These are phyloP conservation scores for Bacidia rubella DNA, from an alignment of 495 filamentous ascomycete species.

Conservation along the genomic window DNA sequence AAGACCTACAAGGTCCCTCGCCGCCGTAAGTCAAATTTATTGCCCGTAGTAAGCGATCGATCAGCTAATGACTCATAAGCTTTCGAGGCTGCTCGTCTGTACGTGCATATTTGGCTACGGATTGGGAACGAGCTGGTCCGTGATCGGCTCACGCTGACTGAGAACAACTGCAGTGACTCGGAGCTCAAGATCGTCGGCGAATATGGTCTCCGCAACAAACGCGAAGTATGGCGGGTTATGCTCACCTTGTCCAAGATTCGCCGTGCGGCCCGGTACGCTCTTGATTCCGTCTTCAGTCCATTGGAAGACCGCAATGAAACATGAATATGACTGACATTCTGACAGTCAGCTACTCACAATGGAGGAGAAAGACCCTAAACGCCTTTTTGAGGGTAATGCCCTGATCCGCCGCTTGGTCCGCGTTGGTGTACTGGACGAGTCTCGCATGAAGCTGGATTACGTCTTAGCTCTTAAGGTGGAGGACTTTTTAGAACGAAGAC, in stretches of 20 bases:
- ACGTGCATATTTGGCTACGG: conserved; percentile 87
- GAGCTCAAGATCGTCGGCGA: conserved; percentile 99
- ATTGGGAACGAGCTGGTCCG: conserved; percentile 87
- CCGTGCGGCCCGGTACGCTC: conserved; percentile 94
- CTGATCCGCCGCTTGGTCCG: conserved; percentile 99
- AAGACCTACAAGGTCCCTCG: conserved; percentile 98
- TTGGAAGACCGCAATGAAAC: background rate
- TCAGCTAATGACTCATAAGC: conserved; percentile 28
- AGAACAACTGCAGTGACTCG: conserved; percentile 60
- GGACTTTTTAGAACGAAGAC: conserved; percentile 98
- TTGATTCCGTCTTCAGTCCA: conserved; percentile 5
- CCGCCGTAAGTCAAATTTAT: conserved; percentile 36
- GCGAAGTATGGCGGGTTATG: conserved; percentile 98
- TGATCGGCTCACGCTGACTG: conserved; percentile 34
- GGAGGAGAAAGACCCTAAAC: conserved; percentile 99
- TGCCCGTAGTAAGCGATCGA: background rate
- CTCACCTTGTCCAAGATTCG: conserved; percentile 99
- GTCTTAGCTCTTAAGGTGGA: conserved; percentile 94
- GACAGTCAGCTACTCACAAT: conserved; percentile 95
- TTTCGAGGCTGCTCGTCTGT: conserved; percentile 99
- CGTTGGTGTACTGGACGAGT: conserved; percentile 98
- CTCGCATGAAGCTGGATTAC: conserved; percentile 99
- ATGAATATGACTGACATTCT: background rate
- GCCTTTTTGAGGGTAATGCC: conserved; percentile 99
- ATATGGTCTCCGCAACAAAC: conserved; percentile 99